Evolutionary conservation across 176 grass and related monocot species (phyloP), one percentile per base, ranked within the genome.

Genomic region (Chrysopogon serrulatus): DNA sequence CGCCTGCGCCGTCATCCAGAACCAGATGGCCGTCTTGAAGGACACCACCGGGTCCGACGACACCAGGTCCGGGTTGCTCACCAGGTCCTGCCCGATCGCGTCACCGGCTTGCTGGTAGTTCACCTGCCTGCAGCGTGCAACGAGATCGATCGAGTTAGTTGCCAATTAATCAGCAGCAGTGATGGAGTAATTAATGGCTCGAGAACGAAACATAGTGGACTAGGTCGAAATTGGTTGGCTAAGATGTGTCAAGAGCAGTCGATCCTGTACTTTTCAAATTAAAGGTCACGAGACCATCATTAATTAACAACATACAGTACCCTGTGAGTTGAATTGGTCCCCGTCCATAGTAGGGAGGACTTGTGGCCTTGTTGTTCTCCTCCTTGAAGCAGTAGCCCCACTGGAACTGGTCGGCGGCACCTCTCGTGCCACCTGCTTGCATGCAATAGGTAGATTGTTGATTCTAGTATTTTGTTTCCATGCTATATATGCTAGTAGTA

Each of bases 21-120:
- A 91, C 90, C 90, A 91, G 64, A 88, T 65, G 14, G 90, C 90
- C 73, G 93, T 95, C 62, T 86, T 86, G 75, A 95, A 92, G 2
- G 93, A 86, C 53, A 95, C 66, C 33, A 85, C 86, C 1, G 90
- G 12, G 67, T 94, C 6, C 10, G 44, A 61, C 0, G 92, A 23
- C 33, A 92, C 90, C 59, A 90, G 79, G 75, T 76, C 42, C 16
- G 92, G 90, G 87, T 92, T 94, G 72, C 64, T 21, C 54, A 94
- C 79, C 11, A 94, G 89, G 81, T 94, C 51, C 2, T 3, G 1
- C 3, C 78, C 32, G 11, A 95, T 68, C 15, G 90, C 87, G 23
- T 34, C 19, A 6, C 90, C 93, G 19, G 86, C 88, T 0, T 4
- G 62, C 15, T 85, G 73, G 42, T 94, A 94, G 79, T 94, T 94